These are phyloP conservation scores for Mortierella sp. DNA, from an alignment of 371 early-diverging fungal genomes.

Conservation along the genomic window DNA sequence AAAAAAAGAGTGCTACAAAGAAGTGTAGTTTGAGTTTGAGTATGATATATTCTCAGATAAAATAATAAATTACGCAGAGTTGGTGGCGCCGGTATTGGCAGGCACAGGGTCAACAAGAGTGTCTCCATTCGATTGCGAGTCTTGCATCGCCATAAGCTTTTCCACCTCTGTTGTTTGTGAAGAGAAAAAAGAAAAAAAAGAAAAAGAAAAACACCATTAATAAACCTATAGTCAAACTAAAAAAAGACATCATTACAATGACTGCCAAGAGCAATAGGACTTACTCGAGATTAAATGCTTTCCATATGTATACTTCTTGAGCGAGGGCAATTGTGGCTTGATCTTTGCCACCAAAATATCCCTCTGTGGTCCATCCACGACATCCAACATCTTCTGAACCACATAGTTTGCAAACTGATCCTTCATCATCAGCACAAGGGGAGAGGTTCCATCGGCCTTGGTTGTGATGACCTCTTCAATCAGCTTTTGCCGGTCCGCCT, in stretches of 20 bases:
- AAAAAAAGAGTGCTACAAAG: background rate
- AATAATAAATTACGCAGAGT: background rate
- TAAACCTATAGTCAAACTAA: background rate
- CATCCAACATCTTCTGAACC: slow-evolving; percentile 99
- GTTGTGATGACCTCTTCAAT: slow-evolving; percentile 87
- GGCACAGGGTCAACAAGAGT: slow-evolving; percentile 59
- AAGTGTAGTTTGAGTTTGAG: too few relatives aligned
- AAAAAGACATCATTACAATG: background rate
- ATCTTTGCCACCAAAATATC: slow-evolving; percentile 89
- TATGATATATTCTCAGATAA: too few relatives aligned
- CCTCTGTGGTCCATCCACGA: slow-evolving; percentile 90
- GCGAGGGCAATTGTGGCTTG: slow-evolving; percentile 89
- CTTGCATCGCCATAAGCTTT: slow-evolving; percentile 45
- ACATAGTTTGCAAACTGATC: slow-evolving; percentile 99
- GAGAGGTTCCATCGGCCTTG: slow-evolving; percentile 71
- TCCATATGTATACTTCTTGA: slow-evolving; percentile 97
- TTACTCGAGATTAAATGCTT: slow-evolving; percentile 87
- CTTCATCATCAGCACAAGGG: slow-evolving; percentile 95
- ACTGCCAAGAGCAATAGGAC: background rate
- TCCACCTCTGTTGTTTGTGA: slow-evolving; percentile 42
- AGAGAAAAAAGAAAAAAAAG: background rate
- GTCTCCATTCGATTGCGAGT: slow-evolving; percentile 21
- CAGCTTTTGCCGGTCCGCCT: slow-evolving; percentile 65
- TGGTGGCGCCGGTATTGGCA: slow-evolving; percentile 10
- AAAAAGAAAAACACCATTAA: background rate